Base-by-base conservation (phyloP, 2,329 filamentous ascomycete genomes). In the Trichoderma sp. region DNA sequence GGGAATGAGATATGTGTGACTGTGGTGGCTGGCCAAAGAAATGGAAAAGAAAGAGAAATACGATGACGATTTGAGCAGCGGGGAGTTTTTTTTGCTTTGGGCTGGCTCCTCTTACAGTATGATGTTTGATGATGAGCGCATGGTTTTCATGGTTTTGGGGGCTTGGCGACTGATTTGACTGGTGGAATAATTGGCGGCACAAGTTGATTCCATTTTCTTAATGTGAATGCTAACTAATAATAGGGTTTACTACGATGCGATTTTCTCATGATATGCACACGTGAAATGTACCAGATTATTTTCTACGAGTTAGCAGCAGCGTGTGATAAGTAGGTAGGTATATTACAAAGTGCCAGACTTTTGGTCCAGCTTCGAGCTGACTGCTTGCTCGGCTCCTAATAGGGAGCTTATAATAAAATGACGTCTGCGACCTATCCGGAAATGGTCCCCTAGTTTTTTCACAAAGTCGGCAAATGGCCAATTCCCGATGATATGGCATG, bases 101-200 rank as follows among this genome's bases (percentile, higher is more conserved):
- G 33, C 33, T 14, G 33, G 33, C 33, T 35, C 33, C 31, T 53
- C 53, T 37, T 27, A 33, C 33, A 11, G 33, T 33, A 29, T 40
- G 37, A 58, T 35, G 19, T 65, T 33, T 19, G 40, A 21, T 27
- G 24, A 37, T 21, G 52, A 35, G 29, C 31, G 47, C 16, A 11
- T 10, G 27, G 24, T 43, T 59, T 40, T 33, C 19, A 24, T 29
- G 56, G 21, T 16, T 19, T 8, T n/a, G n/a, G n/a, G 21, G 43
- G 8, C 56, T 59, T 58, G 60, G 49, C 58, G 57, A 58, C 35
- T n/a, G 10, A 35, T 37, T 21, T 70, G 59, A 63, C 65, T 68
- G 65, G 65, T 61, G 59, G 65, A 69, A 56, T 70, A 68, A 68
- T 69, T 66, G 62, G 52, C 19, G 40, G 11, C 21, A 43, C 52